Evolutionary conservation across 2,329 filamentous ascomycete species (phyloP).

Genomic region (Alternaria incomplexa): DNA sequence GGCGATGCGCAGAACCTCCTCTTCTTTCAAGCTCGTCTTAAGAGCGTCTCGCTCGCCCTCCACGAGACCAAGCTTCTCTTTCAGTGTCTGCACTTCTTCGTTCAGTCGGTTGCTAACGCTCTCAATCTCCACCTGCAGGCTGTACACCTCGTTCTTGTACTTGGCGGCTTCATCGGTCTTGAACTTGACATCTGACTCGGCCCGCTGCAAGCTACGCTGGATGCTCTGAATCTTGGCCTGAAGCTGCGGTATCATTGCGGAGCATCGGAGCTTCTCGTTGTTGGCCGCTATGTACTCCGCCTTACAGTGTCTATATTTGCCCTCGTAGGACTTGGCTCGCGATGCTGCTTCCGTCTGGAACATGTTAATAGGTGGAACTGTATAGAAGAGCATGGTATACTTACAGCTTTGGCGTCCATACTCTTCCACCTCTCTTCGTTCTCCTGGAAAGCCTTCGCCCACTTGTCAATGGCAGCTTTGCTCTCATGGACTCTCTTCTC

Average conservation of each 20-base stretch:
- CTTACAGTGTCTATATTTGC: conserved; percentile 35
- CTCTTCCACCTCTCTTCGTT: conserved; percentile 39
- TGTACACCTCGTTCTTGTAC: conserved; percentile 53
- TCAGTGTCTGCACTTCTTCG: conserved; percentile 69
- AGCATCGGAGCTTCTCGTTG: conserved; percentile 31
- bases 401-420: conserved; percentile 33
- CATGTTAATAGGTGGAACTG: neutral
- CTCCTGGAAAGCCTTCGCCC: conserved; percentile 40
- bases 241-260: conserved; percentile 32
- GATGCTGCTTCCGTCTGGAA: conserved; percentile 30
- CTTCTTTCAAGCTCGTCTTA: conserved; percentile 73
- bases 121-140: conserved; percentile 57
- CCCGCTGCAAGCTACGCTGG: conserved; percentile 31
- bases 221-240: conserved; percentile 39
- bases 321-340: conserved; percentile 30
- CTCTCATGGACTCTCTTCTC: conserved; percentile 38
- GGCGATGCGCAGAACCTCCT: conserved; percentile 74
- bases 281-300: conserved; percentile 30
- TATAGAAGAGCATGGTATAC: neutral
- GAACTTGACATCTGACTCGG: conserved; percentile 40
- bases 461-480: conserved; percentile 41
- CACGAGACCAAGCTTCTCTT: conserved; percentile 67
- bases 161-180: conserved; percentile 42
- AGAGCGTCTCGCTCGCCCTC: conserved; percentile 78
- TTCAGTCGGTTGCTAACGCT: conserved; percentile 68